Evolutionary conservation across 257 asterid genomes (phyloP), one percentile per base, ranked within the genome.

Genomic region (Anisodus tanguticus): DNA sequence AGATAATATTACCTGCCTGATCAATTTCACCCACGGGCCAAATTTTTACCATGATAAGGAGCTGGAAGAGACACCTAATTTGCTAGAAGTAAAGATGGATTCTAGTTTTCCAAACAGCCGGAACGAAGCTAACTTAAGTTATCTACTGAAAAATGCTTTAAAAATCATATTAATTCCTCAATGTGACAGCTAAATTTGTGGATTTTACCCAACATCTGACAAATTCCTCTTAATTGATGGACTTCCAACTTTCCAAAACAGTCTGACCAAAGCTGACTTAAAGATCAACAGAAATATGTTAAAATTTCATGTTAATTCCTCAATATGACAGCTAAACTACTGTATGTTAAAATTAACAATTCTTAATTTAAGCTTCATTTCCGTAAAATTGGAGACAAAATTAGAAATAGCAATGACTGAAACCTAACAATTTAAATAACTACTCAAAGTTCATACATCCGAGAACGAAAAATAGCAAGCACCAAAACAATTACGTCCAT

Each of bases 181-280:
- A 53, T 13, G 22, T 76, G 11, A 26, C 64, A 31, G 26, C 63
- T 26, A 74, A 19, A 13, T 13, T 76, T 76, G 63, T 26, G 81
- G 8, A 3, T 76, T 13, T 51, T 31, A 53, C 26, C 26, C 39
- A 19, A 19, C 60, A 47, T 76, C 63, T 76, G 64, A 26, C 45
- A 76, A 76, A 51, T 26, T 76, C 80, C 80, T 11, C 19, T 49
- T 74, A 39, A 69, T 69, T 69, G 78, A 51, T 74, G 60, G 37
- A 74, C 43, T 47, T 76, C 64, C 6, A 6, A 12, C 13, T 53
- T 70, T 41, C 55, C 16, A 31, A 17, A 26, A 76, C 41, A 76
- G 63, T 3, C 62, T 49, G 63, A 76, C 63, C 81, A 51, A 76
- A 26, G 45, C 15, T 76, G 22, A 76, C 64, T 51, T 4, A 53